Evolutionary conservation across 2,329 filamentous ascomycete genomes (phyloP).

Genomic region (Penicillium nordicum): DNA sequence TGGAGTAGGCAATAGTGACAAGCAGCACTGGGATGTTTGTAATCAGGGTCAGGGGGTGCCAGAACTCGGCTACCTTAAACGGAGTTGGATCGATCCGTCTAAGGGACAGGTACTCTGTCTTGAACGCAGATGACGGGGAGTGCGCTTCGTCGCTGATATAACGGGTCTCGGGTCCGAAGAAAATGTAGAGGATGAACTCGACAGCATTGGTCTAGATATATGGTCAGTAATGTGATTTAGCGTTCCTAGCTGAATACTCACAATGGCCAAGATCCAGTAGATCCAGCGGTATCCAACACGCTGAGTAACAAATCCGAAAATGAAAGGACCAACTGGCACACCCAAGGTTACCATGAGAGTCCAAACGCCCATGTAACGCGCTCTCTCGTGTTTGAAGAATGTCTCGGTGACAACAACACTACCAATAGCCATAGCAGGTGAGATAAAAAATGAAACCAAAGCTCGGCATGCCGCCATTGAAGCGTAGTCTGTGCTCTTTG

Average conservation of each 20-base stretch:
- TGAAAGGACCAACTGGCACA: slow-evolving; percentile 40
- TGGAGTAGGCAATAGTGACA: slow-evolving; percentile 52
- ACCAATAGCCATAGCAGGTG: slow-evolving; percentile 51
- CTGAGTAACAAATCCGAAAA: slow-evolving; percentile 47
- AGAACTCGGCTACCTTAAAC: neutral
- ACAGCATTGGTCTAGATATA: slow-evolving; percentile 49
- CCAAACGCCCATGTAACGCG: slow-evolving; percentile 56
- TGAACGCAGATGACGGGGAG: slow-evolving; percentile 33
- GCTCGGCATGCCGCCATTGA: slow-evolving; percentile 52
- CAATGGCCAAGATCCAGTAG: slow-evolving; percentile 57
- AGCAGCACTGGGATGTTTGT: slow-evolving; percentile 49
- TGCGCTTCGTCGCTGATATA: slow-evolving; percentile 39
- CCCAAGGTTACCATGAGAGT: slow-evolving; percentile 50
- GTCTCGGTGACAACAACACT: slow-evolving; percentile 56
- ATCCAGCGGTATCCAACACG: slow-evolving; percentile 57
- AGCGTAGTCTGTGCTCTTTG: slow-evolving; percentile 48
- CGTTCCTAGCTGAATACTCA: slow-evolving; percentile 28
- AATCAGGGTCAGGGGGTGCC: slow-evolving; percentile 42
- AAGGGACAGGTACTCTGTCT: slow-evolving; percentile 43
- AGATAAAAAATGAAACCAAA: slow-evolving; percentile 53
- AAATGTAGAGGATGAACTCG: slow-evolving; percentile 54
- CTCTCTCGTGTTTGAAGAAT: slow-evolving; percentile 54
- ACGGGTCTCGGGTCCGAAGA: slow-evolving; percentile 54
- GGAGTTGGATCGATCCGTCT: slow-evolving; percentile 48
- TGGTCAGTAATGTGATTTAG: neutral